Conservation (phyloP, 768 basidiomycete genomes). For the Tricholoma flavovirens region DNA sequence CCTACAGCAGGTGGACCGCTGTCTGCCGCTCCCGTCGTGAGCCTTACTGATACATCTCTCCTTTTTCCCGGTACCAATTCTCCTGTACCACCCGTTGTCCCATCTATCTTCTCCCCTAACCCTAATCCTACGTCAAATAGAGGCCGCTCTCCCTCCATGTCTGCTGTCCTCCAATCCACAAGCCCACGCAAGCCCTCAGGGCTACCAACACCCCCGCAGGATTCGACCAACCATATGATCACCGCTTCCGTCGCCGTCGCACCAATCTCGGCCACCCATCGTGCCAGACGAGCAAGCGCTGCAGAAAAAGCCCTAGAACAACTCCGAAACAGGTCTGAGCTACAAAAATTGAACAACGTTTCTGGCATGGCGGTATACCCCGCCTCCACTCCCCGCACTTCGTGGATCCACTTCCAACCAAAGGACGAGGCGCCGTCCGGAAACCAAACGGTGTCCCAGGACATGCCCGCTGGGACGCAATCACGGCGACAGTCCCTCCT, state of each 20-base stretch:
- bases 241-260: constrained; percentile 14
- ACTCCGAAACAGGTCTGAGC: constrained; percentile 44
- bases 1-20: constrained; percentile 14
- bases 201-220: constrained; percentile 8
- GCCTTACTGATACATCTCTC: constrained; percentile 26
- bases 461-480: constrained; percentile 21
- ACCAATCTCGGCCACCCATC: constrained; percentile 27
- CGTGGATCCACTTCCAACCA: constrained; percentile 39
- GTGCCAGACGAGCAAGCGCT: constrained; percentile 52
- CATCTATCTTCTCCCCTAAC: constrained; percentile 13
- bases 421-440: constrained; percentile 22
- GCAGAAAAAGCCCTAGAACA: constrained; percentile 69
- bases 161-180: constrained; percentile 16
- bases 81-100: constrained; percentile 15
- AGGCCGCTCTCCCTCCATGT: constrained; percentile 22
- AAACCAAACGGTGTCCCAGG: constrained; percentile 12
- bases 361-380: constrained; percentile 16
- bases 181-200: constrained; percentile 18
- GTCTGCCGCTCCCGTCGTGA: constrained; percentile 22
- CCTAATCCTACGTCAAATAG: constrained; percentile 11
- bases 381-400: constrained; percentile 34
- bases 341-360: constrained; percentile 35
- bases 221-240: constrained; percentile 5
- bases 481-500: constrained; percentile 37
- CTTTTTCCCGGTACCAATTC: constrained; percentile 23